Percentiles rank a stretch among this genome's conserved stretches.
phyloP scores from a whole-genome alignment of 176 grass and related monocot species.

The Pontederia crassipes region DNA sequence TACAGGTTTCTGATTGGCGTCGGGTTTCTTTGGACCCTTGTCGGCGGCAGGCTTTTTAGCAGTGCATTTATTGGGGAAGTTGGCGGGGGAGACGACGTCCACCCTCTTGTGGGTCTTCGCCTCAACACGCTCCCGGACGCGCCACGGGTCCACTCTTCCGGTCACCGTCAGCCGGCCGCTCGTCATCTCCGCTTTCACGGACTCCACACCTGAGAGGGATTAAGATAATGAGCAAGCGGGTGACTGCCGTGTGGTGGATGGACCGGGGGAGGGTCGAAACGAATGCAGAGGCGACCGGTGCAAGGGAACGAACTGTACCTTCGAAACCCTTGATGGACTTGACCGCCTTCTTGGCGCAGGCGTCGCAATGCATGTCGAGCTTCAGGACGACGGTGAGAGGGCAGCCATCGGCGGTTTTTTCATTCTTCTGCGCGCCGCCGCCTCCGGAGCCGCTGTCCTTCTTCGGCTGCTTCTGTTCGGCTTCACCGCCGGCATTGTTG shows the following conservation, averaged over 20 bases:
- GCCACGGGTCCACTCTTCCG: constrained; percentile 62
- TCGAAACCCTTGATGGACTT: constrained; percentile 40
- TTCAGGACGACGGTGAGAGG: constrained; percentile 48
- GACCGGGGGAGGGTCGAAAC: neutral
- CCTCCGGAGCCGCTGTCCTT: neutral
- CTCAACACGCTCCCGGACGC: constrained; percentile 54
- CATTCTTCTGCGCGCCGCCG: neutral
- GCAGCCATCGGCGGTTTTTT: neutral
- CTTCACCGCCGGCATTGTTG: neutral
- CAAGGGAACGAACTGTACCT: constrained; percentile 15
- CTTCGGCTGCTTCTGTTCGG: neutral
- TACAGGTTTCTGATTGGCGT: constrained; percentile 10
- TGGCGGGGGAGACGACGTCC: constrained; percentile 31
- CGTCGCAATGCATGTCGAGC: constrained; percentile 84
- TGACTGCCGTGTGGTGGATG: neutral
- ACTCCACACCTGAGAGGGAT: constrained; percentile 45
- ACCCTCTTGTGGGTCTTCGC: constrained; percentile 60
- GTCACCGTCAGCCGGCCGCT: constrained; percentile 52
- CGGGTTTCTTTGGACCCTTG: neutral
- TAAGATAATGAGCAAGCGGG: neutral
- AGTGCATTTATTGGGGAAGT: constrained; percentile 3
- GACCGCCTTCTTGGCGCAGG: constrained; percentile 49
- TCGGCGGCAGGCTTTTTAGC: neutral
- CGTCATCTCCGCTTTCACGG: constrained; percentile 48
- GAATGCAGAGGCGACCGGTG: neutral